phyloP scores from a whole-genome alignment of 768 basidiomycete genomes.

The Collybiopsis luxurians region DNA sequence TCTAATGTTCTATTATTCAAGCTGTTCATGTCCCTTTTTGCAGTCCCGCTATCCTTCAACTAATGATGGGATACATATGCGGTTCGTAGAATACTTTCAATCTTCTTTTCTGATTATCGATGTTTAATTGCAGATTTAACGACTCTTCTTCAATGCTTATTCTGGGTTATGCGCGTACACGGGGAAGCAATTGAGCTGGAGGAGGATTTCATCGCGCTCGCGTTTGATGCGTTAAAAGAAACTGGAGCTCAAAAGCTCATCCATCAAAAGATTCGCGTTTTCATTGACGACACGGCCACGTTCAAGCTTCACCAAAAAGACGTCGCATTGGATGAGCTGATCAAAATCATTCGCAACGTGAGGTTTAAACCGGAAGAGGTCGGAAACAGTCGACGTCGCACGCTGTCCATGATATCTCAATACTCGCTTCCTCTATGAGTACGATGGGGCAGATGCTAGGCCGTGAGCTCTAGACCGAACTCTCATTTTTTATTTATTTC shows the following conservation, averaged over 20 bases:
- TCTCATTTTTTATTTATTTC: no score
- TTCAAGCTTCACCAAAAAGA: background rate
- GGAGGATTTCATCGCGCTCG: background rate
- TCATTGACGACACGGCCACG: background rate
- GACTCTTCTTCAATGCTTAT: background rate
- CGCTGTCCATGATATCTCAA: no score
- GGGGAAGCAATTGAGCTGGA: background rate
- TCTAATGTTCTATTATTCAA: background rate
- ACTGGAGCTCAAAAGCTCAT: background rate
- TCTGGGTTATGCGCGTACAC: background rate
- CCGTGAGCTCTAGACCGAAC: no score
- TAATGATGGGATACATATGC: no score
- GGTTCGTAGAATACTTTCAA: background rate
- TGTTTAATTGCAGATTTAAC: background rate
- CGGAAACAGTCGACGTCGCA: no score
- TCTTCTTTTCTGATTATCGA: background rate
- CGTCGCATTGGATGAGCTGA: background rate
- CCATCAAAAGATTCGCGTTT: background rate
- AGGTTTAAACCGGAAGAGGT: no score
- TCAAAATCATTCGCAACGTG: background rate
- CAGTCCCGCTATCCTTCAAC: background rate
- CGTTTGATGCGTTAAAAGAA: background rate
- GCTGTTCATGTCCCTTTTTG: background rate
- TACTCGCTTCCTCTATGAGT: no score
- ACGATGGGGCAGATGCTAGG: no score